phyloP scores from a whole-genome alignment of 2,329 filamentous ascomycete species.

The Talaromyces piceae region DNA sequence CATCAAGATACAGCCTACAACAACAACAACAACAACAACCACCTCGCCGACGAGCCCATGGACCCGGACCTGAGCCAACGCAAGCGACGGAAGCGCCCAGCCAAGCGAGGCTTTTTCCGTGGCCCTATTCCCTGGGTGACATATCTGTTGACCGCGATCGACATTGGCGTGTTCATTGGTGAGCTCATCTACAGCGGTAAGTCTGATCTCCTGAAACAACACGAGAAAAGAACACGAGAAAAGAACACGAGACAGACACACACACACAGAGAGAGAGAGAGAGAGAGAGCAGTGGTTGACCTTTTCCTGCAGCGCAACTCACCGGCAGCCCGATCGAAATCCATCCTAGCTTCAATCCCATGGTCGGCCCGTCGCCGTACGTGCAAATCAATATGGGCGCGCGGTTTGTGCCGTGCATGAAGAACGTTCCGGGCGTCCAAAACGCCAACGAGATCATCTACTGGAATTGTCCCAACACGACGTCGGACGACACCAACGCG shows the following conservation, averaged over 20 bases:
- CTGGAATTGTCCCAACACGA: slow-evolving; percentile 80
- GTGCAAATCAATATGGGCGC: slow-evolving; percentile 96
- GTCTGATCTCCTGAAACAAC: no score
- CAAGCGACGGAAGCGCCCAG: slow-evolving; percentile 10
- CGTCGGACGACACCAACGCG: slow-evolving; percentile 46
- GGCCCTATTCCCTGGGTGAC: slow-evolving; percentile 67
- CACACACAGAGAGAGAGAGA: no score
- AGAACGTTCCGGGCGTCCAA: slow-evolving; percentile 49
- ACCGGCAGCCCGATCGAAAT: slow-evolving; percentile 65
- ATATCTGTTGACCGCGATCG: slow-evolving; percentile 67
- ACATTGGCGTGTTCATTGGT: slow-evolving; percentile 79
- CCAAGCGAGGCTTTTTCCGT: slow-evolving; percentile 41
- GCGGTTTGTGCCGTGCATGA: slow-evolving; percentile 91
- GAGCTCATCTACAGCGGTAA: slow-evolving; percentile 79
- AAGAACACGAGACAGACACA: no score
- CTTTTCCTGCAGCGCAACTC: slow-evolving; percentile 41
- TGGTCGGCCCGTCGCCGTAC: slow-evolving; percentile 89
- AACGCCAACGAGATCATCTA: slow-evolving; percentile 24
- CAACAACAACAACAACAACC: no score
- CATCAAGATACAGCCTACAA: slow-evolving; percentile 40
- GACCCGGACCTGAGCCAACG: slow-evolving; percentile 15
- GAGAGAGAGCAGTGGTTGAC: no score
- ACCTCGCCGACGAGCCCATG: slow-evolving; percentile 19
- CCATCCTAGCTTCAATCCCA: slow-evolving; percentile 83
- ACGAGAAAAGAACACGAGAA: no score